Base-by-base conservation (phyloP, 2,329 filamentous ascomycete species). In the Cytospora leucostoma region DNA sequence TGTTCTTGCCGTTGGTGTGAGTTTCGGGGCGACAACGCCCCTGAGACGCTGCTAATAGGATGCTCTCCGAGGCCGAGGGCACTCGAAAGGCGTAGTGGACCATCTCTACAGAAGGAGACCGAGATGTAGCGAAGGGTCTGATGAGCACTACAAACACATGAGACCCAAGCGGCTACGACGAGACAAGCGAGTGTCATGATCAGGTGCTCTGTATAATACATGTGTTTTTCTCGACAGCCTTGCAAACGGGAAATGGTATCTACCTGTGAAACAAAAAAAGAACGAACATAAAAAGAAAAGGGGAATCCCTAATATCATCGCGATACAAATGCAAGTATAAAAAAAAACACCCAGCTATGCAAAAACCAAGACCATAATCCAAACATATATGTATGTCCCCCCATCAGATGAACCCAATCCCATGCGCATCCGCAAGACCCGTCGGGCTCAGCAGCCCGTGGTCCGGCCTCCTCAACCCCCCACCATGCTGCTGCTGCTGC, bases 331-430 rank as follows among this genome's bases (percentile, higher is more conserved):
- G 37, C 27, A 52, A 32, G 17, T 11, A 17, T 44, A 40, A 37
- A 27, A 37, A 19, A 19, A 13, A 56, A 56, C 59, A 59, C 55
- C 54, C 11, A 37, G 47, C 49, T 37, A 52, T 49, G 60, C 50
- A 59, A 59, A 34, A 53, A 27, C 27, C 27, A 27, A 27, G 4
- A 27, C 27, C 27, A 27, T 3, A 27, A 27, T 4, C 10, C 54
- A 52, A 50, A 32, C 13, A 17, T 47, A 17, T 47, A 19, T 21
- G 44, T 47, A 19, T 47, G n/a, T 19, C 6, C 19, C 27, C 33
- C 52, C 19, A 6, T 65, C 51, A 76, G n/a, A 76, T 74, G 55
- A 76, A 75, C 8, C 69, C 70, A 27, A 70, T 74, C 44, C 74
- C 74, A 64, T 73, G 73, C 35, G 68, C 67, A 67, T 75, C 74